phyloP scores from a whole-genome alignment of 208 protist genomes.

The Wallacemonas collosoma region DNA sequence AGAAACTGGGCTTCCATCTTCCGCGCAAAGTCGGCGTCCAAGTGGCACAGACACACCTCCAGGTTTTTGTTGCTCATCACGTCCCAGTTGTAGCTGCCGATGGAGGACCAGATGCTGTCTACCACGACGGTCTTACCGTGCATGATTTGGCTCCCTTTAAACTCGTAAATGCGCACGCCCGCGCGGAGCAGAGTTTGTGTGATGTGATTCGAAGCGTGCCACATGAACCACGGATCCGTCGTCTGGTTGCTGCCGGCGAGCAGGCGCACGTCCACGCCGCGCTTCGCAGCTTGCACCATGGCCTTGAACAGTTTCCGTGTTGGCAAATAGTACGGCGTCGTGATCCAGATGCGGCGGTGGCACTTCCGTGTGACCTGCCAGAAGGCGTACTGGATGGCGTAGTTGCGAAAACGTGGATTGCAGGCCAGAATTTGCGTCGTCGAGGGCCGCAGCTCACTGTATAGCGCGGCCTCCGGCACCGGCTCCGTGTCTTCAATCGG shows the following conservation, averaged over 20 bases:
- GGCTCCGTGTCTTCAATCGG: conserved; percentile 65
- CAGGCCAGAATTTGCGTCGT: conserved; percentile 82
- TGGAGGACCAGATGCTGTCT: conserved; percentile 90
- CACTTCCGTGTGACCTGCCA: conserved; percentile 84
- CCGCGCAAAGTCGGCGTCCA: conserved; percentile 60
- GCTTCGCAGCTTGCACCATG: conserved; percentile 68
- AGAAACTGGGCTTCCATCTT: conserved; percentile 91
- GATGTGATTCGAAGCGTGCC: conserved; percentile 88
- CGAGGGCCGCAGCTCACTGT: conserved; percentile 41
- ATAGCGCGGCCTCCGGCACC: conserved; percentile 71
- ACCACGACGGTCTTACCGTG: conserved; percentile 93
- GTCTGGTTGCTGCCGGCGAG: conserved; percentile 80
- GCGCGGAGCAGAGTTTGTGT: conserved; percentile 71
- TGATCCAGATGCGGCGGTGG: conserved; percentile 87
- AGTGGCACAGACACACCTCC: conserved; percentile 84
- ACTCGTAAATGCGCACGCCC: conserved; percentile 91
- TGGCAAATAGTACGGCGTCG: conserved; percentile 92
- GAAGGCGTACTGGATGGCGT: conserved; percentile 89
- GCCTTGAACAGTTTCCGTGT: conserved; percentile 77
- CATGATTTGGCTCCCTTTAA: conserved; percentile 84
- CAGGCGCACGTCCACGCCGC: conserved; percentile 91
- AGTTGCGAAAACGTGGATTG: conserved; percentile 86
- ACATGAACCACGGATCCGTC: conserved; percentile 93
- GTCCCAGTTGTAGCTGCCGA: conserved; percentile 94
- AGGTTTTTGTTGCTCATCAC: conserved; percentile 93